Percentiles rank a stretch among this genome's conserved stretches.
Evolutionary conservation across 2,329 filamentous ascomycete genomes (phyloP).

Genomic region (Aspergillus jensenii): DNA sequence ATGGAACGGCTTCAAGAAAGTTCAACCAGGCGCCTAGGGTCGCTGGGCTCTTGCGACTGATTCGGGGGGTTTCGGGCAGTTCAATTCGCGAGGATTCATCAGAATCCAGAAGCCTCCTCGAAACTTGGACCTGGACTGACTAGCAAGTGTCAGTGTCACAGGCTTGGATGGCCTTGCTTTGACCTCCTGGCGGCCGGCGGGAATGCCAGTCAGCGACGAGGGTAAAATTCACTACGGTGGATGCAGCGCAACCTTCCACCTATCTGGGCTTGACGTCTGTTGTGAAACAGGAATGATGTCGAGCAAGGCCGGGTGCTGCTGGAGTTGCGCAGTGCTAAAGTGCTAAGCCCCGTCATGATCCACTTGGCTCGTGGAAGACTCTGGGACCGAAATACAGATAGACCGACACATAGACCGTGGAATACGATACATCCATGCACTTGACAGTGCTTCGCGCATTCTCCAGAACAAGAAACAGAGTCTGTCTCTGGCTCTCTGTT

Average conservation of each 20-base stretch:
- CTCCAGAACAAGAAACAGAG: no score
- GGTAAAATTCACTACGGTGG: background rate
- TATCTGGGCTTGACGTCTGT: background rate
- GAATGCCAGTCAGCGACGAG: background rate
- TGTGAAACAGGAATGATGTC: background rate
- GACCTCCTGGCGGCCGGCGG: background rate
- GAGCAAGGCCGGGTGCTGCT: background rate
- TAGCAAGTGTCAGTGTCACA: background rate
- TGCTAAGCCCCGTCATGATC: slow-evolving; percentile 33
- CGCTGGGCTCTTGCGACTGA: slow-evolving; percentile 5
- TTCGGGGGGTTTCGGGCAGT: slow-evolving; percentile 18
- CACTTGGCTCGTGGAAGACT: slow-evolving; percentile 11
- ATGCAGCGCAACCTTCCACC: background rate
- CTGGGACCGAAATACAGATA: background rate
- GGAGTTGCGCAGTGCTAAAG: background rate
- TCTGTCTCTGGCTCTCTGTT: no score
- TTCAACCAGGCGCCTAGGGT: slow-evolving; percentile 14
- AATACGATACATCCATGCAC: background rate
- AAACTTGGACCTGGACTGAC: background rate
- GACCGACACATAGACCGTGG: background rate
- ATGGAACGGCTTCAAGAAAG: slow-evolving; percentile 6
- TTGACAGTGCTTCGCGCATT: no score
- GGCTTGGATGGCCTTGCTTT: background rate
- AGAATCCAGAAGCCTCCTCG: background rate
- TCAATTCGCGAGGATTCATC: background rate